Evolutionary conservation across 352 stramenopile genomes (phyloP).

Genomic region (Phytopythium aichiense): DNA sequence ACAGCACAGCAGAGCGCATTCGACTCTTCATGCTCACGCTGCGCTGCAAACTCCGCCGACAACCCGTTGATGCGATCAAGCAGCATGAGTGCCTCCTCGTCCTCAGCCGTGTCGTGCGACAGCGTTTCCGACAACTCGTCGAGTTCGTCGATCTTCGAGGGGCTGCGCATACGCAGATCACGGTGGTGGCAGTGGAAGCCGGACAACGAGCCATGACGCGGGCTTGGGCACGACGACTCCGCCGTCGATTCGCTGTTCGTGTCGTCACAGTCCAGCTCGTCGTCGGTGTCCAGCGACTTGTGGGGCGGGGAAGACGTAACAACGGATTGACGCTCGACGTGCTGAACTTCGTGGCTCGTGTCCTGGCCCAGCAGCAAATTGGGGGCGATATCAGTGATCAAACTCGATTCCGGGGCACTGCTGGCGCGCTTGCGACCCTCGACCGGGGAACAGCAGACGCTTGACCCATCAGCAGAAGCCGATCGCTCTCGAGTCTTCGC

Average conservation of each 20-base stretch:
- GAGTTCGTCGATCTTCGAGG: slow-evolving; percentile 24
- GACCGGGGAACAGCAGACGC: not conserved
- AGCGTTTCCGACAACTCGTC: slow-evolving; percentile 51
- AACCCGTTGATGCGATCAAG: slow-evolving; percentile 65
- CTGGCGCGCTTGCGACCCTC: slow-evolving; percentile 4
- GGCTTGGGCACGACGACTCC: slow-evolving; percentile 71
- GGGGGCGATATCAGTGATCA: not conserved
- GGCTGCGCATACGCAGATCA: slow-evolving; percentile 4
- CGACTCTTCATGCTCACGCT: slow-evolving; percentile 68
- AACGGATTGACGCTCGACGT: not conserved
- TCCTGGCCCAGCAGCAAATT: not conserved
- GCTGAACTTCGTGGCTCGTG: not conserved
- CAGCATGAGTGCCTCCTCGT: slow-evolving; percentile 59
- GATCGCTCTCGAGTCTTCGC: not conserved
- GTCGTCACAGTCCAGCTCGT: slow-evolving; percentile 68
- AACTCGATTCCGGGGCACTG: not conserved
- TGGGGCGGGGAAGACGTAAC: not conserved
- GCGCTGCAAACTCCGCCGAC: slow-evolving; percentile 57
- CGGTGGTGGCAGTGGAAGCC: slow-evolving; percentile 27
- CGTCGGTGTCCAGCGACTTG: slow-evolving; percentile 35
- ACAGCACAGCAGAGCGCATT: slow-evolving; percentile 68
- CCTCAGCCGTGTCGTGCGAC: slow-evolving; percentile 54
- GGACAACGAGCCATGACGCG: slow-evolving; percentile 34
- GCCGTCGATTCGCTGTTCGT: slow-evolving; percentile 72
- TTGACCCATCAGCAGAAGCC: slow-evolving; percentile 1